Base-by-base conservation (phyloP, 768 basidiomycete species). In the Xanthoconium stramineum region DNA sequence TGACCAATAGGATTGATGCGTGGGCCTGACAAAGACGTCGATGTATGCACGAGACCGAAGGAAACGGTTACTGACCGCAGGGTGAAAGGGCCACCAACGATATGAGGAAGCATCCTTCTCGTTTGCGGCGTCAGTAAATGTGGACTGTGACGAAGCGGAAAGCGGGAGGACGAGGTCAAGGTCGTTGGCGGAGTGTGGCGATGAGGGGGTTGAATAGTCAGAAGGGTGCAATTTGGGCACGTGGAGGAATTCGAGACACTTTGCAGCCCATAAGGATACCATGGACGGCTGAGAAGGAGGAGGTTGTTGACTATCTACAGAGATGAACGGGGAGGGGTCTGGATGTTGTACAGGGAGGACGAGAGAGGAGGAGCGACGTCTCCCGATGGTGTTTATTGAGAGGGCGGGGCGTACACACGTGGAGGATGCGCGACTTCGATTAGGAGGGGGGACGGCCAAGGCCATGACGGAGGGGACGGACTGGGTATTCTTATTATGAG, bases 1-100 rank as follows among this genome's bases (percentile, higher is more conserved):
- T 74, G 47, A 83, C 83, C 33, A 88, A 83, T n/a, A 91, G 79
- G 32, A 89, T 69, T 20, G 88, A 84, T 32, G 84, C 75, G 54
- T 85, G 79, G 5, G 84, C 67, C 79, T 80, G 56, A 39, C 30
- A 43, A 42, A 45, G 49, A 37, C n/a, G 43, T 62, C 55, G 67
- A 47, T 15, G 36, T 30, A 30, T 7, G 56, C 51, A 57, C 48
- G 42, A 46, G 42, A 56, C 14, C 30, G 43, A 48, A 33, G 35
- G 35, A 39, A 45, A 24, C 15, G 5, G n/a, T 33, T 29, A 71
- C 76, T 57, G 59, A 78, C 76, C 51, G 74, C 64, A 55, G 72
- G 72, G 42, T 64, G 59, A 47, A 72, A 67, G 43, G 69, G 65
- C 52, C 69, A 64, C 54, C 64, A 64, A 61, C 71, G 61, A 51